Conservation (phyloP, 2,329 filamentous ascomycete species). For the Sordariomycetes sp. region DNA sequence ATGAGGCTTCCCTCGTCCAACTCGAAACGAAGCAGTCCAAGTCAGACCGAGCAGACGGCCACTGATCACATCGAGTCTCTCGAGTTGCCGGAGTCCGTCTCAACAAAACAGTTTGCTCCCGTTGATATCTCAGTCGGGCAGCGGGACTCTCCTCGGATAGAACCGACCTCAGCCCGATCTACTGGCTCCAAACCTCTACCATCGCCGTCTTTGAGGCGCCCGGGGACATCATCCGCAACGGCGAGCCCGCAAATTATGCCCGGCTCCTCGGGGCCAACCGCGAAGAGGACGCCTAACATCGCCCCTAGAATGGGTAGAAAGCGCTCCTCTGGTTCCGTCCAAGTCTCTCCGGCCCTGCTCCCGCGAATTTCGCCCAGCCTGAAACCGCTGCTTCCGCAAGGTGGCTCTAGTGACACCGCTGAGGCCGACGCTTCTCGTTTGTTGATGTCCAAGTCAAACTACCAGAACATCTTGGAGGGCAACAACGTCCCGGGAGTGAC, state of each 20-base stretch:
- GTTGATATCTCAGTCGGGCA: background rate
- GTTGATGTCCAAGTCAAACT: slow-evolving; percentile 91
- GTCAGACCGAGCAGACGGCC: slow-evolving; percentile 27
- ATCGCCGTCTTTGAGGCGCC: slow-evolving; percentile 36
- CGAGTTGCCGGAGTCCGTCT: slow-evolving; percentile 63
- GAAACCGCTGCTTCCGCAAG: slow-evolving; percentile 73
- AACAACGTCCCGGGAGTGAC: slow-evolving; percentile 83
- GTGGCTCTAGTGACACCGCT: slow-evolving; percentile 36
- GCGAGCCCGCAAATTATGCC: slow-evolving; percentile 56
- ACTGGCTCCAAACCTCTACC: slow-evolving; percentile 38
- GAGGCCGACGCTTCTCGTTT: slow-evolving; percentile 62
- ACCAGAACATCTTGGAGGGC: slow-evolving; percentile 93
- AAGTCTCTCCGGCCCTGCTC: slow-evolving; percentile 77
- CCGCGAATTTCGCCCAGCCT: slow-evolving; percentile 92
- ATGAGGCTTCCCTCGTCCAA: slow-evolving; percentile 63
- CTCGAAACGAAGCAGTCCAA: slow-evolving; percentile 33
- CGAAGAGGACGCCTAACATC: slow-evolving; percentile 45
- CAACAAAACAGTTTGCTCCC: slow-evolving; percentile 11
- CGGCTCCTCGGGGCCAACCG: slow-evolving; percentile 34
- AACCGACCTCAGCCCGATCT: slow-evolving; percentile 36
- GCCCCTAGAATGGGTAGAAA: slow-evolving; percentile 56
- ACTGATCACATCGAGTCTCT: slow-evolving; percentile 48
- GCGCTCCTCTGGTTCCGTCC: slow-evolving; percentile 61
- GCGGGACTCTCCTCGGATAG: slow-evolving; percentile 16
- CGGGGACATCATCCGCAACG: slow-evolving; percentile 41